Conservation (phyloP, 352 stramenopile genomes). For the Phytophthora colocasiae region DNA sequence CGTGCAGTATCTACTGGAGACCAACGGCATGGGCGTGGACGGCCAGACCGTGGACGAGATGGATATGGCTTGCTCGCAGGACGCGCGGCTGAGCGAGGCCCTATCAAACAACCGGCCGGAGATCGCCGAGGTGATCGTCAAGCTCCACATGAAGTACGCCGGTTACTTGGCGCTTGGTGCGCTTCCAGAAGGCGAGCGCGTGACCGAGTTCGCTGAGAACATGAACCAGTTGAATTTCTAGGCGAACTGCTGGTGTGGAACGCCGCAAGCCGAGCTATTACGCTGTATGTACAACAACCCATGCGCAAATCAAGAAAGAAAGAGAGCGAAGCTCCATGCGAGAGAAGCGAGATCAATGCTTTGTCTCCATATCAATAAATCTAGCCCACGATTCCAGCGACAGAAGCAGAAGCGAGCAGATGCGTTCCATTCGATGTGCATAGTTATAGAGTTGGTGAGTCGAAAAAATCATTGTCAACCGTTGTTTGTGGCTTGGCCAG, state of each 20-base stretch:
- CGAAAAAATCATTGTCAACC: constrained; percentile 7
- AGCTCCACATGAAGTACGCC: constrained; percentile 83
- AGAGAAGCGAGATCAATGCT: constrained; percentile 26
- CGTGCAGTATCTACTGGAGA: constrained; percentile 82
- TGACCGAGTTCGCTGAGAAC: constrained; percentile 58
- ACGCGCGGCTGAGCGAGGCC: constrained; percentile 65
- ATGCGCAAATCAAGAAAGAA: constrained; percentile 25
- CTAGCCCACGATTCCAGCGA: constrained; percentile 36
- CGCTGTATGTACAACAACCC: constrained; percentile 32
- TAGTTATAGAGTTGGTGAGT: constrained; percentile 21
- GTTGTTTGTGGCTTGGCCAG: not conserved
- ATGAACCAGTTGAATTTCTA: constrained; percentile 41
- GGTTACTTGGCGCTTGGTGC: constrained; percentile 65
- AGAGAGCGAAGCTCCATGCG: constrained; percentile 29
- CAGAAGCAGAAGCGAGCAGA: constrained; percentile 26
- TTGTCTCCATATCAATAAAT: constrained; percentile 44
- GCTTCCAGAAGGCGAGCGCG: constrained; percentile 60
- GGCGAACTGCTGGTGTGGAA: constrained; percentile 19
- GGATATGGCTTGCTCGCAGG: constrained; percentile 68
- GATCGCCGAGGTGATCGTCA: constrained; percentile 77
- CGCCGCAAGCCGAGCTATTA: constrained; percentile 13
- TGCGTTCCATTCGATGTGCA: constrained; percentile 20
- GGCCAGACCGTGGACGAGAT: constrained; percentile 64
- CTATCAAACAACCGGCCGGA: constrained; percentile 71
- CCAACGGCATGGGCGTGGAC: constrained; percentile 68